Evolutionary conservation across 2,329 filamentous ascomycete genomes (phyloP), one percentile per base, ranked within the genome.

Genomic region (Paecilomyces dactylethromorphus): DNA sequence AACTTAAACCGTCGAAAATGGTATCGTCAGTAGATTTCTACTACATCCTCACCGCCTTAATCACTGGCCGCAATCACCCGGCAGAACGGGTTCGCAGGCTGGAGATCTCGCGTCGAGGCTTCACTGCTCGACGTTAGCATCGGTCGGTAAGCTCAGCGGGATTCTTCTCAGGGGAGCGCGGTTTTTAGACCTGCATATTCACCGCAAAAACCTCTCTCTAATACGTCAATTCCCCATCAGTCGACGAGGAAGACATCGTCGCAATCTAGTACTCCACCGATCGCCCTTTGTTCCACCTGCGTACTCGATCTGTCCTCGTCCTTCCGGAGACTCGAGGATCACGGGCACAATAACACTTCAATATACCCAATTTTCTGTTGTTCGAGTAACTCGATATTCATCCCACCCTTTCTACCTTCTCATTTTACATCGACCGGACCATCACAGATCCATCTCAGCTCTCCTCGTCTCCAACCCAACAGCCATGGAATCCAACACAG

Each of bases 401-500:
- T 26, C n/a, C 13, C 7, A 11, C 50, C 13, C 11, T n/a, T 29
- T 21, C 50, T 5, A 52, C 6, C 50, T 24, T 15, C 15, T 52
- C 50, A 18, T 15, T 11, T 8, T 4, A 15, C 35, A 10, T 18
- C 35, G 35, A 15, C 35, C 13, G 13, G 10, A 52, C 22, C 6
- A 24, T 52, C 50, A n/a, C 50, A 29, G 7, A 21, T 15, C 50
- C 22, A 52, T 12, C 21, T 29, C 50, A 3, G 6, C 50, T 29
- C 11, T 21, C n/a, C 15, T 45, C 39, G 10, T 18, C 39, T 45
- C 15, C 39, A 45, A 45, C 10, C 39, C 18, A 18, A 18, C 39
- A 7, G n/a, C 39, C 15, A 75, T 73, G 70, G 71, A 74, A 65
- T 39, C 62, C 63, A 57, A 64, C 63, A 45, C 60, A 66, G 39